These are phyloP conservation scores for Cryptosporidium sp. DNA, from an alignment of 169 alveolate species.

Conservation along the genomic window DNA sequence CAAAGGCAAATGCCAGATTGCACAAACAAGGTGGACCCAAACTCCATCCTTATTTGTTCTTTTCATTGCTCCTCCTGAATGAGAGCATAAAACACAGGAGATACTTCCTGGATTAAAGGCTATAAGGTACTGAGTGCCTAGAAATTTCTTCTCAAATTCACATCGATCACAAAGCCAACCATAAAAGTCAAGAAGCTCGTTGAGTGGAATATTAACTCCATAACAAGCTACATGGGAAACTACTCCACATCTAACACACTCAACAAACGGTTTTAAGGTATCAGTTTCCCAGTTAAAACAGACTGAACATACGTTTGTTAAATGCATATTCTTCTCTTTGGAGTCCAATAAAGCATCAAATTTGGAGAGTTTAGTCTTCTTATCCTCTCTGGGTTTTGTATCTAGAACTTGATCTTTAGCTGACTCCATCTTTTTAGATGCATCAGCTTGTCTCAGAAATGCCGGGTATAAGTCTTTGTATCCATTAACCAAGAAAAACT, in stretches of 20 bases:
- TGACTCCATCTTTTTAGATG: not conserved
- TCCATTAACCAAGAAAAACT: conserved; percentile 21
- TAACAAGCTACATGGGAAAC: conserved; percentile 54
- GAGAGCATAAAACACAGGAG: conserved; percentile 37
- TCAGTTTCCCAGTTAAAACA: conserved; percentile 67
- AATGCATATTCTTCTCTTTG: not conserved
- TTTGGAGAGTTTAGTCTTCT: conserved; percentile 2
- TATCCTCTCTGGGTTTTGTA: not conserved
- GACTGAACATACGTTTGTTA: conserved; percentile 46
- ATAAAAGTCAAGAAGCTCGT: conserved; percentile 60
- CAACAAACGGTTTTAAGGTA: conserved; percentile 59
- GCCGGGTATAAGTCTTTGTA: conserved; percentile 48
- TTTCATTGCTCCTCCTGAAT: conserved; percentile 63
- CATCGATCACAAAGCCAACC: conserved; percentile 73
- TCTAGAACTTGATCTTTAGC: not conserved
- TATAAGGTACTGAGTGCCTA: conserved; percentile 64
- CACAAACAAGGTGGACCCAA: conserved; percentile 67
- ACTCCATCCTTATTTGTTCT: conserved; percentile 38
- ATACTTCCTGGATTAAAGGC: conserved; percentile 63
- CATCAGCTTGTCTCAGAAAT: conserved; percentile 9
- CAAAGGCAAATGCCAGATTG: conserved; percentile 60
- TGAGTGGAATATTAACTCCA: conserved; percentile 44
- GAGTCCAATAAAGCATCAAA: not conserved
- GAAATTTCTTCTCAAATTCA: conserved; percentile 42
- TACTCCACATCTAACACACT: conserved; percentile 63